phyloP scores from a whole-genome alignment of 228 moss, liverwort and hornwort genomes.

The Sphagnum magellanicum region DNA sequence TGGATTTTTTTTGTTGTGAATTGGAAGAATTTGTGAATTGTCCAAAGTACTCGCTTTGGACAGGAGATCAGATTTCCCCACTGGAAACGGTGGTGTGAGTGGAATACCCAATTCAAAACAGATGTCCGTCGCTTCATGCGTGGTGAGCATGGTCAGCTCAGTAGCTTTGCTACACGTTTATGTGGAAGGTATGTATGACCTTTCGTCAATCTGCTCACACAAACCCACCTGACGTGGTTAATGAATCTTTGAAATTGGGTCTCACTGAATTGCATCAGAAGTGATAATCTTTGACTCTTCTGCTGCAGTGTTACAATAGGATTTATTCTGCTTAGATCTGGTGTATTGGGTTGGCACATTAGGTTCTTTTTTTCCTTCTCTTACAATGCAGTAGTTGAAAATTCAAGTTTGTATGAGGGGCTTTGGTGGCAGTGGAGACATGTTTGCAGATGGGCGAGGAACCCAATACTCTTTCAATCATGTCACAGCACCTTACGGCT shows the following conservation, averaged over 20 bases:
- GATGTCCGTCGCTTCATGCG: constrained; percentile 74
- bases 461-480: constrained; percentile 72
- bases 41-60: neutral
- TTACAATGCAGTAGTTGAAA: neutral
- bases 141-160: constrained; percentile 67
- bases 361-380: neutral
- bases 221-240: no score
- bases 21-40: no score
- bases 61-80: constrained; percentile 76
- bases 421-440: constrained; percentile 63
- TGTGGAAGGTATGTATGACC: constrained; percentile 61
- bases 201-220: no score
- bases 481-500: constrained; percentile 65
- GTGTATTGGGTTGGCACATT: neutral
- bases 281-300: no score
- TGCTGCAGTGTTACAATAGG: no score
- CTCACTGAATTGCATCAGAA: no score
- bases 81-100: constrained; percentile 94
- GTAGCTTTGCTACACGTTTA: constrained; percentile 71
- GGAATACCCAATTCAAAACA: constrained; percentile 61
- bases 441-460: constrained; percentile 79
- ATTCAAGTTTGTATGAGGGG: neutral
- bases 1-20: no score
- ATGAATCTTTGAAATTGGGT: no score
- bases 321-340: no score